Base-by-base conservation (phyloP, 768 basidiomycete species). In the Amanita polypyramis region DNA sequence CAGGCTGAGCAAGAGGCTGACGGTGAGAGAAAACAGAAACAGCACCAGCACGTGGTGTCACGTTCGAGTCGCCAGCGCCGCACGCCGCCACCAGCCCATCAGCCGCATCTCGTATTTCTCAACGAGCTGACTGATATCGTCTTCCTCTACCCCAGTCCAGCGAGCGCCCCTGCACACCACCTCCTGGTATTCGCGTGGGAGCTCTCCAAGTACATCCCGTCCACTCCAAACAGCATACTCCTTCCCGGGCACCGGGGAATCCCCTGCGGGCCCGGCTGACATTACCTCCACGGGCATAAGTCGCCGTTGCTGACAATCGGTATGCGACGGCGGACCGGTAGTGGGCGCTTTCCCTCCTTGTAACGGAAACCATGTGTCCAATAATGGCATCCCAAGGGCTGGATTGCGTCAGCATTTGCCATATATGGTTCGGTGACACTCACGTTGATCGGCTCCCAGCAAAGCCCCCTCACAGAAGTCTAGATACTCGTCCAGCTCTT, bases 91-190 rank as follows among this genome's bases (percentile, higher is more conserved):
- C 75, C 78, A 76, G 46, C 70, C 64, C 53, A 65, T 56, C 30
- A 91, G 51, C 43, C 85, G 67, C 51, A 77, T 67, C 63, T 93
- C 91, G 47, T 79, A 80, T 43, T 65, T 62, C 60, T 83, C 82
- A 23, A 89, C 68, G 12, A 85, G 70, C 8, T 60, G 62, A 2
- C 68, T 62, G 37, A 94, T 36, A 51, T 76, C 72, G 44, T 75
- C 73, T 17, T 61, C 63, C 1, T 64, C 62, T 4, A 83, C 73
- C 1, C 86, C 83, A 1, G 72, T 62, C 69, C 81, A 79, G 35
- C 58, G 47, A 5, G 75, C 76, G 0, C 70, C 82, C 15, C 72
- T 69, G 17, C 59, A 59, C 0, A 89, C 48, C 7, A 92, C 69
- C 34, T 60, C 44, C 27, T 66, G 68, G 52, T 76, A 76, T 40